Evolutionary conservation across 2,329 filamentous ascomycete genomes (phyloP), one percentile per base, ranked within the genome.

Genomic region (Gremmenia infestans): DNA sequence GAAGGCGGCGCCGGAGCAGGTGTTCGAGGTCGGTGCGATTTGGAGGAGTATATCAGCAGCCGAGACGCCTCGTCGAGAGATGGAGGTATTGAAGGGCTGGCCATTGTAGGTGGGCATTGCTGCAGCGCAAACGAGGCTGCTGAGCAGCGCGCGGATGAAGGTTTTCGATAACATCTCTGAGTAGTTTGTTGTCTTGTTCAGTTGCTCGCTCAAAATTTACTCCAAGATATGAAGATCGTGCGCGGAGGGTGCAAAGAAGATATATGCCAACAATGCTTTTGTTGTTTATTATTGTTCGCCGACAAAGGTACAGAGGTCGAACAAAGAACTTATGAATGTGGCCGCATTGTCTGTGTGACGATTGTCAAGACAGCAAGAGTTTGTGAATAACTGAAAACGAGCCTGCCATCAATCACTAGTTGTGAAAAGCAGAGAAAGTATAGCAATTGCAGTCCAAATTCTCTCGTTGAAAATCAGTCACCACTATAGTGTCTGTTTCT

Each of bases 1-100:
- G 36, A 72, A 74, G 1, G 71, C 60, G 2, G 75, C 70, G 40
- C 71, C 69, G 39, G 66, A 62, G 70, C 82, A 85, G 19, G 74
- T 65, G 4, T 68, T 67, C 0, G 81, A 79, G 0, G 63, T 70
- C 0, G 81, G 78, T 1, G 76, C 73, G 62, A 85, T 79, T n/a
- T 36, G 37, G n/a, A 66, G 61, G 49, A 70, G 32, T 22, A 59
- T 50, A 6, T 54, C 47, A 4, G 55, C 57, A 1, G 65, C 65
- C 15, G 46, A 23, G 35, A 25, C 5, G 25, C 56, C 54, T 23
- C 48, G 54, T 19, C 62, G 57, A 52, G 53, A 40, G 23, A 17
- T 11, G 35, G 50, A 39, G 14, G 35, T 39, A 25, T 39, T 23
- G 47, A 52, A 52, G 25, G 60, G 46, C 9, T 9, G 9, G 22